Evolutionary conservation across 192 early-diverging fungal genomes (phyloP).

Genomic region (Physocladia obscura): DNA sequence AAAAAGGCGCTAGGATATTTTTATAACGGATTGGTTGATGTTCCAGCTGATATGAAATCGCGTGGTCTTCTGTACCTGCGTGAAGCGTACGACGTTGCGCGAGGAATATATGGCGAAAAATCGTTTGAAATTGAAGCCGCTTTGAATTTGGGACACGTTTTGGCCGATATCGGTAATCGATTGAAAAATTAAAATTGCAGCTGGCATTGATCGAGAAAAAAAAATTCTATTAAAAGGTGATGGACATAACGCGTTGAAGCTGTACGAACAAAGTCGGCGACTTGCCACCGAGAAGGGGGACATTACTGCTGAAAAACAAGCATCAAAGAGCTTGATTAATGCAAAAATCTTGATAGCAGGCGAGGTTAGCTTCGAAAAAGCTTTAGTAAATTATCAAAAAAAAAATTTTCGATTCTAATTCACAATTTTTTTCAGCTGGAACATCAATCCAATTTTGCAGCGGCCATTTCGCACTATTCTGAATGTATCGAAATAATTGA

Average conservation of each 20-base stretch:
- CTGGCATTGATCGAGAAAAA: background rate
- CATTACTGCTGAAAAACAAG: conserved; percentile 23
- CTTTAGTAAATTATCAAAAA: background rate
- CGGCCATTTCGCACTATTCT: conserved; percentile 41
- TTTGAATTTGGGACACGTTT: conserved; percentile 33
- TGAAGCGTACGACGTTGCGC: conserved; percentile 35
- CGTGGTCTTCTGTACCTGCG: conserved; percentile 35
- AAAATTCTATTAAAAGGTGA: conserved; percentile 11
- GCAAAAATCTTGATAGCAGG: conserved; percentile 41
- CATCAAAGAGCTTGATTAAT: conserved; percentile 34
- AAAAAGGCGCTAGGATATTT: conserved; percentile 40
- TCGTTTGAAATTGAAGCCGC: conserved; percentile 42
- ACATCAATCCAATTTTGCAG: conserved; percentile 21
- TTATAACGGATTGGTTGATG: conserved; percentile 26
- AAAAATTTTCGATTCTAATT: background rate
- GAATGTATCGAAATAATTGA: conserved; percentile 38
- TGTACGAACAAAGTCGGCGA: conserved; percentile 38
- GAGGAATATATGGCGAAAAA: background rate
- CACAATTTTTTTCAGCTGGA: conserved; percentile 19
- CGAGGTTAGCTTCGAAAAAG: conserved; percentile 24
- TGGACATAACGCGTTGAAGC: conserved; percentile 35
- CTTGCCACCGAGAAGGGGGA: conserved; percentile 29
- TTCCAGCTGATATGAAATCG: no score
- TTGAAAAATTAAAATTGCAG: background rate
- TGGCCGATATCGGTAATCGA: conserved; percentile 23